phyloP scores from a whole-genome alignment of 1,284 basidiomycete genomes.

The Porodaedalea pini region DNA sequence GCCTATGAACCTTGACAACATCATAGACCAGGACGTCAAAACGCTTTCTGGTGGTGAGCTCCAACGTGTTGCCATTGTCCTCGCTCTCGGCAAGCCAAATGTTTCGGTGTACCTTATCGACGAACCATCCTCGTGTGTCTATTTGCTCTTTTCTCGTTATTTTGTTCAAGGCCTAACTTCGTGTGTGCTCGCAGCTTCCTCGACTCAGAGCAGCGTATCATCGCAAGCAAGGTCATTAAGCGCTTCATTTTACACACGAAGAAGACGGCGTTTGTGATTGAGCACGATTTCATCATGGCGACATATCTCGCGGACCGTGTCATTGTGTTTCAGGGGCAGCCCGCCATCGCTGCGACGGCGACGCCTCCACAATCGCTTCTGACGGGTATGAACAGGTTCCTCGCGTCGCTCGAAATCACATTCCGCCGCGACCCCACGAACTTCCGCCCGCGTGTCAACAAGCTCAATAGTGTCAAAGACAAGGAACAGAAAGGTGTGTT shows the following conservation, averaged over 20 bases:
- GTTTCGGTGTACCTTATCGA: conserved; percentile 86
- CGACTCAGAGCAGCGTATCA: conserved; percentile 98
- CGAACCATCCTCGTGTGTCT: conserved; percentile 65
- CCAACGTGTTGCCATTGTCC: conserved; percentile 91
- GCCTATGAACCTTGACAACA: conserved; percentile 88
- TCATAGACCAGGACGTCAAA: conserved; percentile 96
- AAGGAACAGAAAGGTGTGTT: conserved; percentile 85
- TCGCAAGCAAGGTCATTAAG: conserved; percentile 95
- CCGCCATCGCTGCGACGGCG: conserved; percentile 79
- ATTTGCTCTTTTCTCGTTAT: neutral
- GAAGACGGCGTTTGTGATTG: conserved; percentile 95
- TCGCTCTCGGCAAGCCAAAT: conserved; percentile 83
- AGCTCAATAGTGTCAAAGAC: conserved; percentile 89
- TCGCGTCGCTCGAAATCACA: conserved; percentile 90
- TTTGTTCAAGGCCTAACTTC: conserved; percentile 11
- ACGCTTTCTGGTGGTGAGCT: conserved; percentile 95
- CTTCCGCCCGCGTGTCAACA: conserved; percentile 92
- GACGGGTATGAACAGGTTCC: conserved; percentile 90
- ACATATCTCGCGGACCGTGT: conserved; percentile 97
- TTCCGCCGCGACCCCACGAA: conserved; percentile 96
- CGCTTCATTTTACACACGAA: conserved; percentile 91
- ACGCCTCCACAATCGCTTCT: conserved; percentile 85
- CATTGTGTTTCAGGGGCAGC: conserved; percentile 89
- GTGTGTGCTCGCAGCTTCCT: conserved; percentile 60
- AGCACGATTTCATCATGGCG: conserved; percentile 98